These are phyloP conservation scores for Rhynchospora breviuscula DNA, from an alignment of 176 grass and related monocot species.

Conservation along the genomic window DNA sequence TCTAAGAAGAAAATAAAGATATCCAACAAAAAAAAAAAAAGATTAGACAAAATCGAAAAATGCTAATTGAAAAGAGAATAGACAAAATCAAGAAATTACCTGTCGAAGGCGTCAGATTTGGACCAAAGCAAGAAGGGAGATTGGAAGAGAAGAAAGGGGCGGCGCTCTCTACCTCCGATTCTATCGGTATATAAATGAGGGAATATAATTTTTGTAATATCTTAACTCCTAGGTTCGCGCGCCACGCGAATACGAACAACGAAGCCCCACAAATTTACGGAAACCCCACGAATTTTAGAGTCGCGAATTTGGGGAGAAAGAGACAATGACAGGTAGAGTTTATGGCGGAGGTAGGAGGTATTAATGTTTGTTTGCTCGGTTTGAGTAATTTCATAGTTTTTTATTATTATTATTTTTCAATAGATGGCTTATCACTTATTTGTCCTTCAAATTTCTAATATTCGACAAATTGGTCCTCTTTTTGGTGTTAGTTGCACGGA, in stretches of 20 bases:
- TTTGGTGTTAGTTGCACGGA: no score
- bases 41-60: not conserved
- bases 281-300: not conserved
- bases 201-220: not conserved
- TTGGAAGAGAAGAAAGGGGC: not conserved
- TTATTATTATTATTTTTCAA: no score
- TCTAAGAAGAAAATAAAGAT: no score
- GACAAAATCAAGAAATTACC: no score
- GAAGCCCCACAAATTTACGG: not conserved
- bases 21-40: no score
- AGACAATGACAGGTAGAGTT: not conserved
- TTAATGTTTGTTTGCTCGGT: not conserved
- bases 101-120: not conserved
- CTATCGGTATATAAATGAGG: not conserved
- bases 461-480: no score
- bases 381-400: no score
- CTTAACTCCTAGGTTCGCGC: conserved; percentile 8
- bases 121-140: not conserved
- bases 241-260: not conserved
- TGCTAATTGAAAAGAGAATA: not conserved
- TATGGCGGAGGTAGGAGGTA: not conserved
- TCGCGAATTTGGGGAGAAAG: not conserved
- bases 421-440: no score
- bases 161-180: not conserved
- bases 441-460: no score